A percentile compares a stretch with the other conserved stretches of the same genome.
These are phyloP conservation scores for Cytospora leucostoma DNA, from an alignment of 2,329 filamentous ascomycete species.

Conservation along the genomic window DNA sequence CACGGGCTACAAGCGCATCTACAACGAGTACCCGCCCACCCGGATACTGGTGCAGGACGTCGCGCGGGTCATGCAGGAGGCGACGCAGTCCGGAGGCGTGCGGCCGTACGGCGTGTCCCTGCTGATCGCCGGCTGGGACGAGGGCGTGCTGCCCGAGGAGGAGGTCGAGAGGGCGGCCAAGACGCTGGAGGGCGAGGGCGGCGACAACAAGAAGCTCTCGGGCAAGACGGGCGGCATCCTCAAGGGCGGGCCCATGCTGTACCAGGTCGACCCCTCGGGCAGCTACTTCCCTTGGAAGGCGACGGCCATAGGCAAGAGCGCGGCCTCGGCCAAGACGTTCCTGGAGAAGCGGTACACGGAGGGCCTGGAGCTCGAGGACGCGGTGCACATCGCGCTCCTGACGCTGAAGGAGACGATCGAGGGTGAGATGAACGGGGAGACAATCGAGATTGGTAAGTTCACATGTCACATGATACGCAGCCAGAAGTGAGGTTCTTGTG, in stretches of 20 bases:
- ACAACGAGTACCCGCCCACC: slow-evolving; percentile 99
- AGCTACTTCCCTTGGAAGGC: slow-evolving; percentile 99
- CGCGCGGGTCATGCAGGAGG: slow-evolving; percentile 96
- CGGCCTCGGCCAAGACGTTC: slow-evolving; percentile 97
- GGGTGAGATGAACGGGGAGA: slow-evolving; percentile 98
- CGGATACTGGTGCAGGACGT: slow-evolving; percentile 99
- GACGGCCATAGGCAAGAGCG: slow-evolving; percentile 97
- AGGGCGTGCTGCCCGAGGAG: slow-evolving; percentile 86
- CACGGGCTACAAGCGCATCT: slow-evolving; percentile 98
- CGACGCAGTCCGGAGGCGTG: slow-evolving; percentile 96
- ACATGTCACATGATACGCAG: not conserved
- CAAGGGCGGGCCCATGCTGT: slow-evolving; percentile 95
- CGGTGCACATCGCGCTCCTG: slow-evolving; percentile 94
- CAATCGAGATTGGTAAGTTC: slow-evolving; percentile 87
- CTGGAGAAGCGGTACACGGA: slow-evolving; percentile 99
- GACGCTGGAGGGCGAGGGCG: slow-evolving; percentile 53
- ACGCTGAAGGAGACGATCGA: slow-evolving; percentile 99
- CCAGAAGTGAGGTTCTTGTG: not conserved
- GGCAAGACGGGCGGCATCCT: slow-evolving; percentile 94
- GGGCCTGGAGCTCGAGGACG: slow-evolving; percentile 94
- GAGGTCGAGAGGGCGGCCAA: slow-evolving; percentile 63
- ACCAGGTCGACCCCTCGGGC: slow-evolving; percentile 98
- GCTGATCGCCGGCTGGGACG: slow-evolving; percentile 96
- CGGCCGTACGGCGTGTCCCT: slow-evolving; percentile 95
- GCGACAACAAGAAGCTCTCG: slow-evolving; percentile 73